Evolutionary conservation across 202 grass and related monocot genomes (phyloP).

Genomic region (Digitaria exilis): DNA sequence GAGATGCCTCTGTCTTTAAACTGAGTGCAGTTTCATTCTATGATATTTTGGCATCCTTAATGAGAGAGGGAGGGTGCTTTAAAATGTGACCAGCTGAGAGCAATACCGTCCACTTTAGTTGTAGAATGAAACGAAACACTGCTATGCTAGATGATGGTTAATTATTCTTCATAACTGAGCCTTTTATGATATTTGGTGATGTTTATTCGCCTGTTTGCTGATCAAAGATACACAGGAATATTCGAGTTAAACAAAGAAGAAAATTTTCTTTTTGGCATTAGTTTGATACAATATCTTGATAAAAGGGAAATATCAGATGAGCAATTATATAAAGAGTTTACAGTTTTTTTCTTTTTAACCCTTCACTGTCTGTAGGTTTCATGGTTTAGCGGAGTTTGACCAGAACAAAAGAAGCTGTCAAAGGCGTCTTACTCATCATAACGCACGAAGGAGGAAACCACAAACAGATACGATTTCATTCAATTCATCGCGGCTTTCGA

Average conservation of each 20-base stretch:
- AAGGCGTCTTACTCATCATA: conserved; percentile 67
- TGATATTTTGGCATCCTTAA: background rate
- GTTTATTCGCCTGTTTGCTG: background rate
- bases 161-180: background rate
- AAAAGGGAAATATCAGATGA: background rate
- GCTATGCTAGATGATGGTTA: background rate
- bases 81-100: background rate
- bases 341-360: background rate
- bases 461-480: conserved; percentile 57
- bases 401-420: conserved; percentile 81
- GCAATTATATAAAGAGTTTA: background rate
- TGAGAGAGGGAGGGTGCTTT: background rate
- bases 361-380: conserved; percentile 52
- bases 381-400: conserved; percentile 74
- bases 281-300: background rate
- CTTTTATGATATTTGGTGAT: background rate
- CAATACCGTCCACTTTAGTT: background rate
- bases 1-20: background rate
- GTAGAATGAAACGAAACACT: background rate
- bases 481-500: conserved; percentile 53
- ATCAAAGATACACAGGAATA: background rate
- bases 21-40: background rate
- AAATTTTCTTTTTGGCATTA: background rate
- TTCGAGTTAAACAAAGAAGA: background rate
- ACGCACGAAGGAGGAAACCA: conserved; percentile 73